Percentiles rank a stretch among this genome's conserved stretches.
Conservation (phyloP, 768 basidiomycete genomes). For the Phlebiopsis flavidoalba region DNA sequence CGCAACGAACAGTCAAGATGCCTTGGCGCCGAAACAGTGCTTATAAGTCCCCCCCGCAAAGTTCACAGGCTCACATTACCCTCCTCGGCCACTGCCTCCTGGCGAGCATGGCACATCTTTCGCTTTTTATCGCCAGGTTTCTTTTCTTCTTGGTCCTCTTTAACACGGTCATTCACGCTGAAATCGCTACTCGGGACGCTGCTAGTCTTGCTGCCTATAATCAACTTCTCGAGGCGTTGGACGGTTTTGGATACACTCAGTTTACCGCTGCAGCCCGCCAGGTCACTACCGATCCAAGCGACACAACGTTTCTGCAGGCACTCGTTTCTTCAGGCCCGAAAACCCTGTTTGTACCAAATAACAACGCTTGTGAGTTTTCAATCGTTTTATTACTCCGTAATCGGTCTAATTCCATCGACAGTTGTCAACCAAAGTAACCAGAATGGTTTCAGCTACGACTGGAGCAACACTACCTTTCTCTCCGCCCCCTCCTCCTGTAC, state of each 20-base stretch:
- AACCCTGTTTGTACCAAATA: conserved; percentile 4
- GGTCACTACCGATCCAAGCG: neutral
- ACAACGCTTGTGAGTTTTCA: conserved; percentile 1
- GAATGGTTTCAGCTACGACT: neutral
- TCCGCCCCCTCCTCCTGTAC: neutral
- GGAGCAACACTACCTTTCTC: neutral
- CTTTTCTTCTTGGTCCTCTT: neutral
- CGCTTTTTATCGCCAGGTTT: neutral
- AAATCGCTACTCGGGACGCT: neutral
- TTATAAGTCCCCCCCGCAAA: neutral
- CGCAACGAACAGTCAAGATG: neutral
- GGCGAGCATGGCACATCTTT: conserved; percentile 2
- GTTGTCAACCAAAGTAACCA: neutral
- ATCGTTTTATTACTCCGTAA: neutral
- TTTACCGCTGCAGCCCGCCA: neutral
- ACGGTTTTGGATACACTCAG: neutral
- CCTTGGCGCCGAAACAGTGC: neutral
- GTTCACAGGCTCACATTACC: neutral
- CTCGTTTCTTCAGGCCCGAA: neutral
- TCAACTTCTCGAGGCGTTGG: neutral
- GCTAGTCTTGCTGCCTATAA: neutral
- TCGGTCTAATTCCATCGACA: neutral
- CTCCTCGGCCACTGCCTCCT: conserved; percentile 5
- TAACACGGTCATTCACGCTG: neutral
- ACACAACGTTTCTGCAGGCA: neutral